Evolutionary conservation across 345 rosid genomes (phyloP).

Genomic region (Sisymbrium altissimum): DNA sequence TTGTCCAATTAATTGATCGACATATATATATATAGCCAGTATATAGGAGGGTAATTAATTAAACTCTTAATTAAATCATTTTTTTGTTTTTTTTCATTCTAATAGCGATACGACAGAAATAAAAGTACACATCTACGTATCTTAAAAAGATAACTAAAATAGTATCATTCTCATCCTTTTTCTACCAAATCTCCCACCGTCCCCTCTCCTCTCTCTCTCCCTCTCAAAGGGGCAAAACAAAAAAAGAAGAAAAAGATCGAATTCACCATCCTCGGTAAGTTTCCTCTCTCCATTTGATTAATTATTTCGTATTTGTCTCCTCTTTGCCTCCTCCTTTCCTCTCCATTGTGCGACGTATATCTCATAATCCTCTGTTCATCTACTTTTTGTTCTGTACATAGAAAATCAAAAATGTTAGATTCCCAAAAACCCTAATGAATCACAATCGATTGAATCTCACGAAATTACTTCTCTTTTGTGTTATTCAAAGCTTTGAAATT

Average conservation of each 20-base stretch:
- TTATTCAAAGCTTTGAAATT: neutral
- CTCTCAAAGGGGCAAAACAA: slow-evolving; percentile 57
- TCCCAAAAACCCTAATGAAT: slow-evolving; percentile 24
- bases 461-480: neutral
- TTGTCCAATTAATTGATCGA: no score
- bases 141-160: neutral
- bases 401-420: neutral
- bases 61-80: no score
- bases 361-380: neutral
- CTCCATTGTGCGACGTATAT: slow-evolving; percentile 25
- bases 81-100: no score
- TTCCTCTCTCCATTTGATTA: slow-evolving; percentile 61
- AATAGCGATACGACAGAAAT: no score
- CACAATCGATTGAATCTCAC: neutral
- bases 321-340: slow-evolving; percentile 34
- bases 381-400: neutral
- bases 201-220: neutral
- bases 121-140: no score
- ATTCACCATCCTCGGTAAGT: slow-evolving; percentile 80
- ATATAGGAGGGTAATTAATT: no score
- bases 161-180: slow-evolving; percentile 29
- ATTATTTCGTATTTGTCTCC: slow-evolving; percentile 55
- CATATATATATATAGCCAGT: no score
- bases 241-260: neutral
- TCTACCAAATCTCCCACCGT: slow-evolving; percentile 37